Evolutionary conservation across 2,329 filamentous ascomycete genomes (phyloP), one percentile per base, ranked within the genome.

Genomic region (Hypoxylon sp.): DNA sequence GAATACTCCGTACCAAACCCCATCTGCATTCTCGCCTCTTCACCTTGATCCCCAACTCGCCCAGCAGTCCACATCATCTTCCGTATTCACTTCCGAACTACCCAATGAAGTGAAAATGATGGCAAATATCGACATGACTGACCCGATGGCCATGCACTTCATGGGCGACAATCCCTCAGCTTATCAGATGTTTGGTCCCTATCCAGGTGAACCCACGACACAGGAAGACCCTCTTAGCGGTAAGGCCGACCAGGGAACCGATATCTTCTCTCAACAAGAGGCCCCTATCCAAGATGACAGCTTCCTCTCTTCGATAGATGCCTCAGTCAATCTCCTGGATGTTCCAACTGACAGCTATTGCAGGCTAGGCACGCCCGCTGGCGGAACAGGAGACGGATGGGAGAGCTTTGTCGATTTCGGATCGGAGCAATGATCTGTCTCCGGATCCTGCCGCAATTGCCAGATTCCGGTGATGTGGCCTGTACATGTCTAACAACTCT

Each of bases 21-120:
- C 77, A 1, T 74, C 75, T 2, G 50, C 70, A 2, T 74, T 73
- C 19, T 58, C 61, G 63, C 64, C 29, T 50, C 67, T 65, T 45
- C 74, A 50, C 61, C 70, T 75, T n/a, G 72, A 73, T 45, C 69
- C 71, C 1, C 75, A 77, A 23, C 45, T 73, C 1, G 64, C 61
- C 0, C 70, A 74, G 52, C 75, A 72, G 37, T 60, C 74, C 0
- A 68, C 69, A 2, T 65, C 67, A 0, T 82, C 69, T 0, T 82
- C 81, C 0, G 74, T 73, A 0, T 84, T 84, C 54, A 83, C 81
- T 0, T 71, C 80, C 0, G 78, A 82, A 63, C 69, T 84, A 5
- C 77, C 82, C 0, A 68, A 78, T 1, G 81, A 84, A 51, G 77
- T 79, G 1, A 82, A 79, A 69, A 79, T 81, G 79, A 74, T 84